phyloP scores from a whole-genome alignment of 208 protist genomes.

The Crithidia mellificae region DNA sequence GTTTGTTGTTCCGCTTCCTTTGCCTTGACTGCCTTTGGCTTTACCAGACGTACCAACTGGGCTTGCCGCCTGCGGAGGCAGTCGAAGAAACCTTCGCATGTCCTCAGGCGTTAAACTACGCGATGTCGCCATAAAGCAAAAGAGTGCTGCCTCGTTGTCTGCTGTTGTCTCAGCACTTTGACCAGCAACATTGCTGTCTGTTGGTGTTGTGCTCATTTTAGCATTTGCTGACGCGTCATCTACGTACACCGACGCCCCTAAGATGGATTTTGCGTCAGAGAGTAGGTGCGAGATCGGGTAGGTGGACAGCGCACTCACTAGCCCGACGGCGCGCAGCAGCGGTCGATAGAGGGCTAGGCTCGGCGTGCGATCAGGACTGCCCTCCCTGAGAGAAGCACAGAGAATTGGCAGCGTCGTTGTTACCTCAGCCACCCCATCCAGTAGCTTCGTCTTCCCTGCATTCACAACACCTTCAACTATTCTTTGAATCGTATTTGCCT shows the following conservation, averaged over 20 bases:
- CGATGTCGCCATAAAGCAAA: constrained; percentile 45
- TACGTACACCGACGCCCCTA: constrained; percentile 24
- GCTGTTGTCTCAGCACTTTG: background rate
- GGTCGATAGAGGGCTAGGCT: constrained; percentile 52
- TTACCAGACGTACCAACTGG: background rate
- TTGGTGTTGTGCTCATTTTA: no score
- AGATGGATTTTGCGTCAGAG: constrained; percentile 34
- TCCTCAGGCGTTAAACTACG: constrained; percentile 43
- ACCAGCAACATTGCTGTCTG: background rate
- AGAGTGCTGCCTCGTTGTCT: constrained; percentile 42
- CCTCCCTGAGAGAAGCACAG: constrained; percentile 62
- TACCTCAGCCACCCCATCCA: constrained; percentile 39
- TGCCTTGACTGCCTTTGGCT: background rate
- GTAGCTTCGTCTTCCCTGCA: constrained; percentile 19
- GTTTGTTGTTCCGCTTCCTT: constrained; percentile 2
- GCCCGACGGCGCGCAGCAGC: constrained; percentile 38
- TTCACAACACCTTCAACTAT: constrained; percentile 19
- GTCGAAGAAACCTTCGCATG: constrained; percentile 51
- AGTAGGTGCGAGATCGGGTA: constrained; percentile 68
- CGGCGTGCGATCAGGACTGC: constrained; percentile 42
- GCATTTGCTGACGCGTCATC: background rate
- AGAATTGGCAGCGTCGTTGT: constrained; percentile 75
- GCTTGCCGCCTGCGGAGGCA: constrained; percentile 11
- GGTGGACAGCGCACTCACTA: constrained; percentile 42
- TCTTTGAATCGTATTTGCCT: constrained; percentile 26